Base-by-base conservation (phyloP, 208 protist genomes). In the Trypanosoma avium region DNA sequence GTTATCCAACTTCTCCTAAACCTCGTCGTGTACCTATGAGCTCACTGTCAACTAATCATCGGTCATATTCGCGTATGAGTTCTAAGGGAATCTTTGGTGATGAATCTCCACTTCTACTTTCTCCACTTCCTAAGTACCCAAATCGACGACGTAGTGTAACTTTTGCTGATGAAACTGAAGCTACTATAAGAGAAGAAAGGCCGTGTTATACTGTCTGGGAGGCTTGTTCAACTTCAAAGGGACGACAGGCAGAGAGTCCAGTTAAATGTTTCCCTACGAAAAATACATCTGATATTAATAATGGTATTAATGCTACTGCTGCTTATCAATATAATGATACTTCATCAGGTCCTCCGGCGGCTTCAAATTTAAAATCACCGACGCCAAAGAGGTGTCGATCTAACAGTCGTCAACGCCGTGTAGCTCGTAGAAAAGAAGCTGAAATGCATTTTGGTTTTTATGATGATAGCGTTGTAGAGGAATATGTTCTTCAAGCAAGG, bases 401-500 rank as follows among this genome's bases (percentile, higher is more conserved):
- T 9, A 81, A 60, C 48, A 95, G 89, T 61, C 83, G 86, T 19
- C 89, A 93, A 82, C 85, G 89, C 5, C 75, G 92, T 9, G 80
- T 73, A 13, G 77, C 73, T 8, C 86, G 86, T 30, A 74, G 84
- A 19, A 68, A 77, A 36, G 79, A 95, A 72, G 89, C 89, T 13
- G 77, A 93, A 70, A 71, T 91, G 53, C 77, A 92, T 46, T 80
- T 88, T 62, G 85, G 83, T 61, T 95, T 95, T 59, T 95, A 93
- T 78, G 89, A 95, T 61, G 89, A 95, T 65, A 93, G 86, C 71
- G 81, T 95, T 50, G 86, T 95, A 10, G 89, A 95, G 72, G 84
- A 93, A 70, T 95, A 85, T 58, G 84, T 95, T 53, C 77, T 86
- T 19, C 74, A 63, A 26, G 62, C 70, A 35, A 70, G 73, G 45